A percentile compares a stretch with the other conserved stretches of the same genome.
Conservation (phyloP, 805 yeast species). For the Sugiyamaella boreocaroliniensis region DNA sequence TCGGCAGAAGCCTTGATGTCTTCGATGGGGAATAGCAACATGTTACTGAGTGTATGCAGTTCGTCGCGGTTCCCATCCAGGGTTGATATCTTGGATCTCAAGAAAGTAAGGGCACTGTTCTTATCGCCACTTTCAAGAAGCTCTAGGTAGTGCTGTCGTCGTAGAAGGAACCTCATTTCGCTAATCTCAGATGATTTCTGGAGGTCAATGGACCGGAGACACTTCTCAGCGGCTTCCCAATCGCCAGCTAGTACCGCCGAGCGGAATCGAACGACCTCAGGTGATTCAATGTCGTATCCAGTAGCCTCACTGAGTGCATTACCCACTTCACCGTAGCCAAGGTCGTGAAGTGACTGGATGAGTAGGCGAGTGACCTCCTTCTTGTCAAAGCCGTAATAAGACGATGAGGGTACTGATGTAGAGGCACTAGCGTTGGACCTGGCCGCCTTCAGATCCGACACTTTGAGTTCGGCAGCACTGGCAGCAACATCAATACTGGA, state of each 20-base stretch:
- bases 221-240: conserved; percentile 35
- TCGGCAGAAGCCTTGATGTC: conserved; percentile 27
- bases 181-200: conserved; percentile 20
- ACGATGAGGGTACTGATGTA: background rate
- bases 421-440: background rate
- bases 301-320: conserved; percentile 36
- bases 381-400: conserved; percentile 25
- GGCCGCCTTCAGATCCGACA: background rate
- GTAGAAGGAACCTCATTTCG: conserved; percentile 31
- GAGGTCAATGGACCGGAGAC: conserved; percentile 26
- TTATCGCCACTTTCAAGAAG: conserved; percentile 31
- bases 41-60: conserved; percentile 25
- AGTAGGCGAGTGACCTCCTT: conserved; percentile 43
- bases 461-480: background rate
- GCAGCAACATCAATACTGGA: background rate
- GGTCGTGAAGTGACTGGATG: conserved; percentile 44
- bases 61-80: conserved; percentile 25
- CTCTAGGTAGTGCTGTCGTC: conserved; percentile 40
- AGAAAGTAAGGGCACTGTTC: conserved; percentile 32
- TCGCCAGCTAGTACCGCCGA: conserved; percentile 36
- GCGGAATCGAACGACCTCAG: conserved; percentile 37
- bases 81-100: conserved; percentile 34
- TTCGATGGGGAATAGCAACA: conserved; percentile 28
- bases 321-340: conserved; percentile 42
- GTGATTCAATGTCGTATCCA: conserved; percentile 33